phyloP scores from a whole-genome alignment of 805 yeast species.

The Saccharomyces jurei region DNA sequence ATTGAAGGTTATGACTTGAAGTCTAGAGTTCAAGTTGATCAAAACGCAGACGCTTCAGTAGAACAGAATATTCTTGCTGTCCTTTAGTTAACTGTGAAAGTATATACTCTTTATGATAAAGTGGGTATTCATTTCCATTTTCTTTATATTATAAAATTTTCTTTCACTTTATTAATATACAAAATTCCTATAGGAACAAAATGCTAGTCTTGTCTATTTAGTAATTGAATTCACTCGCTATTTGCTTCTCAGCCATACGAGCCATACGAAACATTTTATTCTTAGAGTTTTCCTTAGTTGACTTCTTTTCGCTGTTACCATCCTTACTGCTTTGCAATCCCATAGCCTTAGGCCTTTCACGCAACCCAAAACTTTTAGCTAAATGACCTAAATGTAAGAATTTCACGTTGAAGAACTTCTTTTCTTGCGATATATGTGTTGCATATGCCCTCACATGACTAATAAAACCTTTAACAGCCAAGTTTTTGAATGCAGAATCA shows the following conservation, averaged over 20 bases:
- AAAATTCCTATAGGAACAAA: background rate
- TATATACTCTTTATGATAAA: background rate
- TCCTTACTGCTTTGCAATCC: conserved; percentile 36
- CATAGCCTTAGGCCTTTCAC: conserved; percentile 86
- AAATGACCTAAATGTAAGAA: conserved; percentile 87
- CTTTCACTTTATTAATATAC: background rate
- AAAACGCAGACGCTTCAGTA: conserved; percentile 15
- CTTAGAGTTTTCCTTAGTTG: conserved; percentile 57
- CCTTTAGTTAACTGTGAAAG: conserved; percentile 4
- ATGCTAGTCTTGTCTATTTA: conserved; percentile 2
- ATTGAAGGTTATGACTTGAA: conserved; percentile 4
- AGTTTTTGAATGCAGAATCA: conserved; percentile 47
- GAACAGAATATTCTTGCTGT: conserved; percentile 27
- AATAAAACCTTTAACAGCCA: conserved; percentile 74
- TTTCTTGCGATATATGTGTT: conserved; percentile 79
- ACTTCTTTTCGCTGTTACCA: conserved; percentile 33
- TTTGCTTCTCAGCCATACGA: conserved; percentile 52
- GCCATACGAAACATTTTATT: conserved; percentile 74
- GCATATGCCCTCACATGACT: conserved; percentile 94
- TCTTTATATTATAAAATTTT: background rate
- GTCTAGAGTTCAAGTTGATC: conserved; percentile 21
- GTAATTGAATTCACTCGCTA: conserved; percentile 66
- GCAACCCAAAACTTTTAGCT: conserved; percentile 87
- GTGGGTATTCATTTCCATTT: background rate
- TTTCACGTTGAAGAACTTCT: conserved; percentile 73